Percentiles rank a stretch among this genome's conserved stretches.
phyloP scores from a whole-genome alignment of 768 basidiomycete species.

The Xerocomellus chrysenteron region DNA sequence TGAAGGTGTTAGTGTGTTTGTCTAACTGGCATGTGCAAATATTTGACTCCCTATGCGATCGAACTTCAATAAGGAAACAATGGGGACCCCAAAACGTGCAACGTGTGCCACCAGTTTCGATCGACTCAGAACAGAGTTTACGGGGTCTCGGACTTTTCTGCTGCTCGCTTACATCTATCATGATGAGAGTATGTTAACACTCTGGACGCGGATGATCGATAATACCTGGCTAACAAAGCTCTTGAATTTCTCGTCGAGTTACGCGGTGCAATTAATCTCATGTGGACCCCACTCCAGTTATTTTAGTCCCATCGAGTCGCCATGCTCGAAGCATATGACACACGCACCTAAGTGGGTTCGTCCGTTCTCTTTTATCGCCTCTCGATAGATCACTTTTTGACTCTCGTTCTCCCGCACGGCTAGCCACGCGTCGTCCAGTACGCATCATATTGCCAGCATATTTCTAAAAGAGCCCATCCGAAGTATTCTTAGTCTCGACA shows the following conservation, averaged over 20 bases:
- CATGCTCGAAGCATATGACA: not conserved
- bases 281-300: not conserved
- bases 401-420: not conserved
- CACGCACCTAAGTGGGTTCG: not conserved
- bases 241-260: not conserved
- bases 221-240: not conserved
- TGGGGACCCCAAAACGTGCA: constrained; percentile 12
- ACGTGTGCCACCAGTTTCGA: not conserved
- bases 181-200: not conserved
- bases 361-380: not conserved
- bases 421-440: not conserved
- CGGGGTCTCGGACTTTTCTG: constrained; percentile 8
- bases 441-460: too few species aligned
- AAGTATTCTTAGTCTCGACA: not conserved
- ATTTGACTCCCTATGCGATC: constrained; percentile 5
- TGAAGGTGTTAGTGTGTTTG: constrained; percentile 14
- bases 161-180: too few species aligned
- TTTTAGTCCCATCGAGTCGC: not conserved
- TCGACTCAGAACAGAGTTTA: constrained; percentile 15
- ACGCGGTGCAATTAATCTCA: not conserved
- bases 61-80: constrained; percentile 7
- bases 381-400: not conserved
- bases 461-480: not conserved
- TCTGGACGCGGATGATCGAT: not conserved
- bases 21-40: constrained; percentile 14